Base-by-base conservation (phyloP, 2,329 filamentous ascomycete genomes). In the Epicoccum nigrum region DNA sequence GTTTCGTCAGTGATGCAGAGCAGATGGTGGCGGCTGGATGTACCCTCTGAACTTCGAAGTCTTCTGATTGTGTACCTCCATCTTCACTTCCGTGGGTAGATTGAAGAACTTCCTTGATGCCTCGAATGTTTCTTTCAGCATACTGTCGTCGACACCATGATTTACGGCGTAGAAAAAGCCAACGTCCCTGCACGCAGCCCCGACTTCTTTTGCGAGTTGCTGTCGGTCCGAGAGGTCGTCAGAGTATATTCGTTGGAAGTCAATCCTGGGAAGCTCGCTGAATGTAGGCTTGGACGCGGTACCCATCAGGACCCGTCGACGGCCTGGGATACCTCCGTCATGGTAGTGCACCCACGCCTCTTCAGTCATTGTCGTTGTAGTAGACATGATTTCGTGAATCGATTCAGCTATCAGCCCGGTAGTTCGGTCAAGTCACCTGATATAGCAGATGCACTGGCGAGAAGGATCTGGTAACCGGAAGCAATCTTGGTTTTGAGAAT, bases 1-100 rank as follows among this genome's bases (percentile, higher is more conserved):
- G 8, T 4, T 1, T 7, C 23, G 20, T 53, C 9, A 47, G 33
- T 15, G 5, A 7, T 15, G 12, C 7, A 4, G 17, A 17, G 16
- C 4, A 1, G 17, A 5, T 20, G 13, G 4, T 8, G 3, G 6
- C 11, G 2, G 19, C 7, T 2, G 6, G 25, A 17, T 15, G 31
- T 72, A 73, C 9, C 72, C 72, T 34, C 67, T 61, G 31, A 73
- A 70, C 33, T 65, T 69, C 4, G 65, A 50, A 2, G 63, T 71
- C 54, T 72, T 73, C 32, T 72, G 64, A 7, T 71, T 68, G 30
- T 72, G 69, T 4, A 62, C 62, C 31, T 71, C 65, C 71, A 74
- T 73, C 50, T 74, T 74, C 20, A 67, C 50, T 7, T 71, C 64
- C 6, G 43, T 58, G 2, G 62, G 61, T 8, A 73, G 52, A 4